Base-by-base conservation (phyloP, 2,329 filamentous ascomycete species). In the Talaromyces sp. region DNA sequence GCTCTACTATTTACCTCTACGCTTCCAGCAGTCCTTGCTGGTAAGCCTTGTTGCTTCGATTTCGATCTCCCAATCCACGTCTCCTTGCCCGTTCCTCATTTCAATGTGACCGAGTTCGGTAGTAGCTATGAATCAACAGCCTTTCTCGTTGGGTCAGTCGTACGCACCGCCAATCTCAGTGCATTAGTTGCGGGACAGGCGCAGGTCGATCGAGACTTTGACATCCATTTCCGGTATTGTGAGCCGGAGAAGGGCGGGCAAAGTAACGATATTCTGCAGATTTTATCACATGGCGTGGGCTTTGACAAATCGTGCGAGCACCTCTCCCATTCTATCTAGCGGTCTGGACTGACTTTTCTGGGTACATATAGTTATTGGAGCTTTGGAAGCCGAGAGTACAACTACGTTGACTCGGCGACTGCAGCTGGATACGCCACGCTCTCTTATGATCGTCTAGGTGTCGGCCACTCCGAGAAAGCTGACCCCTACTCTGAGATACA, bases 401-500 rank as follows among this genome's bases (percentile, higher is more conserved):
- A 71, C 8, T 75, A 72, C 57, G 70, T 76, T 53, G 66, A 75
- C 36, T 66, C 70, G 6, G 63, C 68, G 10, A 64, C 74, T 37
- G 63, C 61, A 19, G 68, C 67, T 33, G 74, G 73, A 37, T 77
- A 76, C 61, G 66, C 70, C 25, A 75, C 73, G 17, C 67, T 77
- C 13, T 70, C 72, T 7, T 76, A 74, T 58, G 73, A 76, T 61
- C 70, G 73, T 25, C 64, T 75, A 11, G 73, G 73, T n/a, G 64
- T 68, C 5, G 73, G 70, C 25, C 65, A 68, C 28, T 75, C 72
- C 2, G 66, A 67, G 15, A 68, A 71, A 37, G 69, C 73, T 10
- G 69, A 78, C 50, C 70, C 74, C 5, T 75, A 75, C 60, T 66
- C 67, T 19, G 67, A 73, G 9, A 70, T 77, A 13, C 75, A 78